These are phyloP conservation scores for Cicer yamashitae DNA, from an alignment of 306 rosid genomes.

Conservation along the genomic window DNA sequence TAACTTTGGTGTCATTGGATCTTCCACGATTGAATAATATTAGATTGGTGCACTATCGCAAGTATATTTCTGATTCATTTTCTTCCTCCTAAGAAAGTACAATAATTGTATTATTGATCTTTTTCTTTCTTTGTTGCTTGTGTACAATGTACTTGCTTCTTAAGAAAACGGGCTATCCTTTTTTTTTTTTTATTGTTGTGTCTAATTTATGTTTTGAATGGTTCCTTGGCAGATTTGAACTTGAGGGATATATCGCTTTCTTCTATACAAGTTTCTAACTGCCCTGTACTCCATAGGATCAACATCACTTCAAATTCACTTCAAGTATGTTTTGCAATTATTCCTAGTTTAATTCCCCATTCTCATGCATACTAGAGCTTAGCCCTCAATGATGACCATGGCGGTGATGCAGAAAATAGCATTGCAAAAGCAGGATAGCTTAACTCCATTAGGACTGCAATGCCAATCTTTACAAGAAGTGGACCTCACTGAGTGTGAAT, in stretches of 20 bases:
- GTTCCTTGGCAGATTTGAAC: slow-evolving; percentile 63
- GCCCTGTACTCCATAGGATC: slow-evolving; percentile 82
- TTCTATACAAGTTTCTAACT: slow-evolving; percentile 87
- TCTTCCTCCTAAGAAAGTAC: background rate
- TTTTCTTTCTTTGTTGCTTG: background rate
- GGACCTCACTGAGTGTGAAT: slow-evolving; percentile 97
- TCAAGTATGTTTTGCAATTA: slow-evolving; percentile 60
- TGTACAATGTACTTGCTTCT: background rate
- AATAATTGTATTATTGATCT: background rate
- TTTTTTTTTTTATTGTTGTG: background rate
- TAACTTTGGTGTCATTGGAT: slow-evolving; percentile 84
- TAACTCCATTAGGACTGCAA: slow-evolving; percentile 74
- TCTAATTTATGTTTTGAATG: slow-evolving; percentile 9
- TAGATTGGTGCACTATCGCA: slow-evolving; percentile 97
- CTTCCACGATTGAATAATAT: slow-evolving; percentile 83
- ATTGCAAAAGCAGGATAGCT: slow-evolving; percentile 92
- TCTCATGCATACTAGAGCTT: slow-evolving; percentile 23
- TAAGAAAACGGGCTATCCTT: background rate
- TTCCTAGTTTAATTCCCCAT: slow-evolving; percentile 1
- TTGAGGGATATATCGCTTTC: slow-evolving; percentile 71
- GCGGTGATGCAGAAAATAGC: slow-evolving; percentile 80
- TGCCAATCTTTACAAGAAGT: slow-evolving; percentile 87
- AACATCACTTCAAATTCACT: slow-evolving; percentile 90
- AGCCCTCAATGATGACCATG: slow-evolving; percentile 37
- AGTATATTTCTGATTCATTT: slow-evolving; percentile 57